Conservation (phyloP, 148 eudicot genomes). For the Camellia japonica region DNA sequence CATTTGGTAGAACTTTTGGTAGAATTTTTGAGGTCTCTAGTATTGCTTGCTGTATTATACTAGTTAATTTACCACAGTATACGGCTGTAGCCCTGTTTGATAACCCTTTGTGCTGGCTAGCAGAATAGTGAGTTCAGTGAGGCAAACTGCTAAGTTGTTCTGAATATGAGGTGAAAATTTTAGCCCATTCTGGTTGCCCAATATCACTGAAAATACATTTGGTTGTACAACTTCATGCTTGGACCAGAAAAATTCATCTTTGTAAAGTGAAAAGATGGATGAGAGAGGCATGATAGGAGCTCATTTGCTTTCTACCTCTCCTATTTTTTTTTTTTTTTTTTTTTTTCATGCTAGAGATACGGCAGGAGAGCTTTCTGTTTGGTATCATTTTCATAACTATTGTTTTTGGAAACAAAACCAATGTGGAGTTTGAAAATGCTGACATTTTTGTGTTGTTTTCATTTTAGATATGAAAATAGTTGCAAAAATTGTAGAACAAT, state of each 20-base stretch:
- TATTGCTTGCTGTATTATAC: too few species aligned
- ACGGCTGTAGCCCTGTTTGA: not conserved
- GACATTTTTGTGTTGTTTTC: not conserved
- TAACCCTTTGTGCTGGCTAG: conserved; percentile 3
- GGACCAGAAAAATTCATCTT: not conserved
- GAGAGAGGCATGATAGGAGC: not conserved
- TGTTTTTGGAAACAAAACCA: not conserved
- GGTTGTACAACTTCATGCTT: not conserved
- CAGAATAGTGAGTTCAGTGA: not conserved
- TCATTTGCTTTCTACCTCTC: not conserved
- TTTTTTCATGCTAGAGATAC: not conserved
- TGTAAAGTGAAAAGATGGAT: not conserved
- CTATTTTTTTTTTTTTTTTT: not conserved
- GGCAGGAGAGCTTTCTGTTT: not conserved
- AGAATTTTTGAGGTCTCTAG: too few species aligned
- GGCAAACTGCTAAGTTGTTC: not conserved
- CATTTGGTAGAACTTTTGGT: too few species aligned
- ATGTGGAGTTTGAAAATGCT: not conserved
- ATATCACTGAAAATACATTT: not conserved
- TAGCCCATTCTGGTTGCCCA: not conserved
- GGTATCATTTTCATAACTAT: not conserved
- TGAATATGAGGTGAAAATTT: not conserved
- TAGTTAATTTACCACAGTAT: too few species aligned
- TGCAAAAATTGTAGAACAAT: not conserved
- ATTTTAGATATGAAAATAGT: not conserved